A percentile compares a stretch with the other conserved stretches of the same genome.
Evolutionary conservation across 345 rosid species (phyloP).

Genomic region (Bruguiera sexangula): DNA sequence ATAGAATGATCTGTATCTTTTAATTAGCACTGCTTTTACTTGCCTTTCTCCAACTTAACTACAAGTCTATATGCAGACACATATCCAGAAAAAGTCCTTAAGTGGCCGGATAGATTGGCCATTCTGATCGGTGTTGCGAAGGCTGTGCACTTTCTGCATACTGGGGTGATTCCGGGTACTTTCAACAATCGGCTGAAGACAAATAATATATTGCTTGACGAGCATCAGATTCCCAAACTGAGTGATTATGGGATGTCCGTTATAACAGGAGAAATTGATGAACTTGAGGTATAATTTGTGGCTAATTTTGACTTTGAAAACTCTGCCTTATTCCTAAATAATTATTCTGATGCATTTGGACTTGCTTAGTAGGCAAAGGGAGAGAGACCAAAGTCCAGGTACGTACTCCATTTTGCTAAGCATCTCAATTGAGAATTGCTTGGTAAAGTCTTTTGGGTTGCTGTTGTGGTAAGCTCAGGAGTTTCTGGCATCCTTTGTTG

Average conservation of each 20-base stretch:
- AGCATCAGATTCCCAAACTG: conserved; percentile 75
- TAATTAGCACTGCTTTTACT: too few relatives aligned
- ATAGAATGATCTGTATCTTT: neutral
- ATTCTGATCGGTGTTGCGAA: conserved; percentile 83
- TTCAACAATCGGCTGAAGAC: conserved; percentile 70
- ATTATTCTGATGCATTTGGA: conserved; percentile 11
- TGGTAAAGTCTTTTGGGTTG: neutral
- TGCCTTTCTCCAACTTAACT: neutral
- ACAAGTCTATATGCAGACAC: conserved; percentile 42
- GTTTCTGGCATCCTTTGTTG: conserved; percentile 17
- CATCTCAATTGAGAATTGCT: neutral
- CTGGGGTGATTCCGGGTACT: conserved; percentile 74
- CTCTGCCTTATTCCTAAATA: conserved; percentile 12
- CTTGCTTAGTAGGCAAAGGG: conserved; percentile 57
- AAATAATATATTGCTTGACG: conserved; percentile 78
- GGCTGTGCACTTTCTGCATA: conserved; percentile 90
- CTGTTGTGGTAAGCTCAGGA: conserved; percentile 4
- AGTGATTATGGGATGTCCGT: conserved; percentile 86
- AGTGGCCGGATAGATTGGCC: conserved; percentile 79
- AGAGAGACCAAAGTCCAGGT: conserved; percentile 55
- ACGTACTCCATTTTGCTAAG: conserved; percentile 8
- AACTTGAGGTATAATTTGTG: conserved; percentile 49
- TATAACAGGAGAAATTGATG: conserved; percentile 62
- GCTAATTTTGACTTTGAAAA: conserved; percentile 6
- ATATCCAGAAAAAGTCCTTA: conserved; percentile 62